Percentiles rank a stretch among this genome's conserved stretches.
These are phyloP conservation scores for Lenwebbia sp. DNA, from an alignment of 345 rosid genomes.

Conservation along the genomic window DNA sequence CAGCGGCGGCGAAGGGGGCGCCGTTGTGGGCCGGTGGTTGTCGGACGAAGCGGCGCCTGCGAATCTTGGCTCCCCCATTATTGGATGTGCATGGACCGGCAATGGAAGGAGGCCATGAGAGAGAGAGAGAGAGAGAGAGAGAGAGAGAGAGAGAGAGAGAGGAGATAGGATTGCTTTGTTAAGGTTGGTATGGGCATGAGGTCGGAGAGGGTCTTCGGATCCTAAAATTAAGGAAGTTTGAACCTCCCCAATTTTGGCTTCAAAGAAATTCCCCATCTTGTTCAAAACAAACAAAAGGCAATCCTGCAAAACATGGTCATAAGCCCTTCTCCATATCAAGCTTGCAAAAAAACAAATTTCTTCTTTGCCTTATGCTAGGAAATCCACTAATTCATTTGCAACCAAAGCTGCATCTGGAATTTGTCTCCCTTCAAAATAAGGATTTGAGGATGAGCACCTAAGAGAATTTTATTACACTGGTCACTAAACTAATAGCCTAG, in stretches of 20 bases:
- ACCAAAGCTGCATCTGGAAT: neutral
- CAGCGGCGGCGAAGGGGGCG: neutral
- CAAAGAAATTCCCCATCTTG: neutral
- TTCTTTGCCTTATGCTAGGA: neutral
- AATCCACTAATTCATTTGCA: neutral
- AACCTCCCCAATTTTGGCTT: neutral
- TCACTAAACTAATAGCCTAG: neutral
- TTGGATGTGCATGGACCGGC: conserved; percentile 15
- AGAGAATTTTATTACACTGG: neutral
- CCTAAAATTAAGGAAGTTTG: neutral
- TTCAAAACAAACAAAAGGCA: neutral
- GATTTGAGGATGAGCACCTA: neutral
- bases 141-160: neutral
- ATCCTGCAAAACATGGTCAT: neutral
- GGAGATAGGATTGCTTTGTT: neutral
- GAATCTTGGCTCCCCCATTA: conserved; percentile 53
- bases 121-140: neutral
- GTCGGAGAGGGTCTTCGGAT: neutral
- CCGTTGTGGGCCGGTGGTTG: neutral
- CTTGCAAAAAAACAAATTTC: neutral
- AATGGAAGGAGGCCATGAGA: conserved; percentile 15
- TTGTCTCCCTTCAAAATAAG: neutral
- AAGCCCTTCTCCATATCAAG: neutral
- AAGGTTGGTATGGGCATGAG: neutral
- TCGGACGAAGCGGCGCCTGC: neutral